Evolutionary conservation across 495 filamentous ascomycete species (phyloP).

Genomic region (Polyplosphaeria fusca): DNA sequence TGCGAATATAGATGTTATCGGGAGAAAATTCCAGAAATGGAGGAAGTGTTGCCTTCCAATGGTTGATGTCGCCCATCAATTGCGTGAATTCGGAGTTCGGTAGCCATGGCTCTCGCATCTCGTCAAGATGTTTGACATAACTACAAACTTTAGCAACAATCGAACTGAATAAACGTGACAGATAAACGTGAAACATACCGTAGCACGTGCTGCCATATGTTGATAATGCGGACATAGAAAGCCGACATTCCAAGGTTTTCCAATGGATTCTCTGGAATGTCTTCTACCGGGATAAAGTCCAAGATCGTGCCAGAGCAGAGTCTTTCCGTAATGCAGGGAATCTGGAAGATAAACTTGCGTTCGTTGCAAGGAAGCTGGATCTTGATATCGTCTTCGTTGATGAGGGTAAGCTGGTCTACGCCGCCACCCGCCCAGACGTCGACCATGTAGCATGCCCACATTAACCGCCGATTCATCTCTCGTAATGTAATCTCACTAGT

Average conservation of each 20-base stretch:
- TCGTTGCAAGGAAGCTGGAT: conserved; percentile 6
- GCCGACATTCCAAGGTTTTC: conserved; percentile 6
- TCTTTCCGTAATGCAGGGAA: not conserved
- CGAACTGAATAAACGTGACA: not conserved
- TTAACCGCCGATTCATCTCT: not conserved
- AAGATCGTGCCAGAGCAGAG: not conserved
- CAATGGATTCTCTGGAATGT: not conserved
- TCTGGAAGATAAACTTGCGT: conserved; percentile 1
- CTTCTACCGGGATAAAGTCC: not conserved
- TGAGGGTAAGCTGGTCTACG: not conserved
- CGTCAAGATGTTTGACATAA: conserved; percentile 3
- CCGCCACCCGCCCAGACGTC: conserved; percentile 8
- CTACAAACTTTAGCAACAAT: not conserved
- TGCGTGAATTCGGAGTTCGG: not conserved
- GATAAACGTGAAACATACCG: not conserved
- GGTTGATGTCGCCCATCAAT: not conserved
- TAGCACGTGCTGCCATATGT: conserved; percentile 1
- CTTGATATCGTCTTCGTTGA: conserved; percentile 5
- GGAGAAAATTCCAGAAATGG: not conserved
- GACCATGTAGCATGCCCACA: conserved; percentile 8
- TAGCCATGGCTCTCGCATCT: not conserved
- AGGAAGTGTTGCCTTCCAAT: not conserved
- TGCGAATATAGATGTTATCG: conserved; percentile 9
- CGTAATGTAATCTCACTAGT: not conserved
- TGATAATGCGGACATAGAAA: conserved; percentile 1